Conservation (phyloP, 768 basidiomycete genomes). For the Lactarius sp. region DNA sequence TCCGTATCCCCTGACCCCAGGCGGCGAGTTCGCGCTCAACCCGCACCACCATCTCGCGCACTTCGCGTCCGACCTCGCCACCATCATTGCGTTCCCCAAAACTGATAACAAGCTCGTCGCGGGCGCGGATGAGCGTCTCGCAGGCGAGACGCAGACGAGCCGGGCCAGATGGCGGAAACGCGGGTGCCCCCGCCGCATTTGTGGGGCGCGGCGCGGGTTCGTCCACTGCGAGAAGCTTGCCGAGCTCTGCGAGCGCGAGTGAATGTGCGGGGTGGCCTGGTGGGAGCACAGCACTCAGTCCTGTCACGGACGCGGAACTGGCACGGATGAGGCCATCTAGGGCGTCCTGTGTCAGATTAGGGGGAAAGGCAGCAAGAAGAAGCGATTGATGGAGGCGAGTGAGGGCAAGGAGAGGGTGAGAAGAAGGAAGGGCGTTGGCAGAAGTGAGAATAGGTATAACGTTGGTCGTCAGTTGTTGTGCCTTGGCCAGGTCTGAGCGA, state of each 20-base stretch:
- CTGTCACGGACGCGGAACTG: conserved; percentile 50
- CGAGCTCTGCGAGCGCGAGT: conserved; percentile 71
- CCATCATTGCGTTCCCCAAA: conserved; percentile 70
- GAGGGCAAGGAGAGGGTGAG: conserved; percentile 75
- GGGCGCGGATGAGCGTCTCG: conserved; percentile 58
- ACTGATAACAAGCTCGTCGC: conserved; percentile 57
- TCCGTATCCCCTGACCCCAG: conserved; percentile 60
- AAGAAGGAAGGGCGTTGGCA: conserved; percentile 54
- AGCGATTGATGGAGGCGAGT: conserved; percentile 67
- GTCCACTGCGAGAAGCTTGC: conserved; percentile 76
- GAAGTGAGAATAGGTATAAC: conserved; percentile 60
- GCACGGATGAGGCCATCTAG: conserved; percentile 62
- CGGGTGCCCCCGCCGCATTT: conserved; percentile 16
- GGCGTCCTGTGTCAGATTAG: conserved; percentile 40
- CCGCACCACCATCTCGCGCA: conserved; percentile 53
- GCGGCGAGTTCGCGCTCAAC: conserved; percentile 70
- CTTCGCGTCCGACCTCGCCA: conserved; percentile 61
- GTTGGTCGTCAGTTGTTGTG: conserved; percentile 56
- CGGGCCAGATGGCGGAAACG: conserved; percentile 66
- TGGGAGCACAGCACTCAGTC: conserved; percentile 48
- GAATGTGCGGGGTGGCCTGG: conserved; percentile 75
- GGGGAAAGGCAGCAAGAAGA: conserved; percentile 48
- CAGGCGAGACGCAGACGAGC: conserved; percentile 58
- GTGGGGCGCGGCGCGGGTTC: conserved; percentile 47
- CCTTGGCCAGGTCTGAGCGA: conserved; percentile 33